Evolutionary conservation across 139 green algal species (phyloP), one percentile per base, ranked within the genome.

Genomic region (Auxenochlorella pyrenoidosa): DNA sequence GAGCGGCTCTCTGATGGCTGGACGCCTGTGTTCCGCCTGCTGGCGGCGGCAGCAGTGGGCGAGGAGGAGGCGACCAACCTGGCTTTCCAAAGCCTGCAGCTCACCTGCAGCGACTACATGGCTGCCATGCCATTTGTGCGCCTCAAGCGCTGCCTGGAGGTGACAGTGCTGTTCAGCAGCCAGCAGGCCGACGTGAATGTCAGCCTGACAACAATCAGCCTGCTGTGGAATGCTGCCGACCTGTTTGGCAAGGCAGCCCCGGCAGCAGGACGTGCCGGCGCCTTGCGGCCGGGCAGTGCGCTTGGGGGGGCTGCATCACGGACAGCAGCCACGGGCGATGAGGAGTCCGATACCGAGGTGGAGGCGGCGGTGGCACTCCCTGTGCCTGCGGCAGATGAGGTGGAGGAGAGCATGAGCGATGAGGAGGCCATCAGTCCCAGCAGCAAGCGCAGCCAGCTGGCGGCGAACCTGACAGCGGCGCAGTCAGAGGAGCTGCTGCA

Each of bases 201-300:
- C 28, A 95, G 89, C 66, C 93, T 99, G 13, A 97, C 96, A 21
- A 92, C 97, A 40, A 94, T 99, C 78, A 94, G 93, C 72, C 90
- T 98, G 76, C 93, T 99, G 3, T 99, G 96, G 96, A 98, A 96
- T 84, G 94, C 93, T 8, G 94, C 94, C 32, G 96, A 99, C 87
- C 81, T 94, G 77, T 90, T 98, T 12, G 93, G 90, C 1, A 94
- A 82, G 79, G 68, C 86, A 40, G 77, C 28, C 15, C 32, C 51
- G 72, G 60, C 77, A 38, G 63, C 63, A 24, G 38, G 75, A 19
- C 54, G 13, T 54, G 58, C 58, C 24, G 54, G 34, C 13, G 26
- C 34, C 5, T 34, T 36, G 36, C 30, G 21, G 6, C n/a, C 75
- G 10, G 21, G 51, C 66, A 65, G 66, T 43, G 36, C 16, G 58